Conservation (phyloP, 2,329 filamentous ascomycete genomes). For the Graphiopsis chlorocephala region DNA sequence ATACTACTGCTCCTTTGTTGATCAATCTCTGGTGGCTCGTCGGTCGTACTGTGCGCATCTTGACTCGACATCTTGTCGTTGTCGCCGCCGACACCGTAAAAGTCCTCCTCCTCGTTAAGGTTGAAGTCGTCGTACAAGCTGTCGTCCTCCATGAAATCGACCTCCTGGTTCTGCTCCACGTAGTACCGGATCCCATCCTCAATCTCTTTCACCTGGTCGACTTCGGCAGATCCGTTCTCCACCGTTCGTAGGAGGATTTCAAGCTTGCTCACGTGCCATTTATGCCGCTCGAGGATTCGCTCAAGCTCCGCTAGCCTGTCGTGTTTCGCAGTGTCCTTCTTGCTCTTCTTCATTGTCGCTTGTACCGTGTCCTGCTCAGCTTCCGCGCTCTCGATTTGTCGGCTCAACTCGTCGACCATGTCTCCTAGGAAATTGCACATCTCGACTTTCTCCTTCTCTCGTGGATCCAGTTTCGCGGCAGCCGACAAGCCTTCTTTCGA, state of each 20-base stretch:
- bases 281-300: conserved; percentile 81
- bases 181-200: conserved; percentile 95
- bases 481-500: conserved; percentile 95
- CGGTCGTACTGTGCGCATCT: conserved; percentile 87
- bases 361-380: conserved; percentile 85
- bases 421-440: conserved; percentile 78
- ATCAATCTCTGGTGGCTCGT: conserved; percentile 67
- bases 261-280: conserved; percentile 91
- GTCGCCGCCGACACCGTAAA: conserved; percentile 76
- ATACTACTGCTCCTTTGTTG: conserved; percentile 49
- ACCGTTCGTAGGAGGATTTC: conserved; percentile 86
- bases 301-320: conserved; percentile 88
- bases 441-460: conserved; percentile 91
- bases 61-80: conserved; percentile 91
- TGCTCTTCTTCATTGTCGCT: conserved; percentile 90
- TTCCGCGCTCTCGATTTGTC: conserved; percentile 88
- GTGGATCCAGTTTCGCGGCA: conserved; percentile 91
- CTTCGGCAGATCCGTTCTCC: conserved; percentile 88
- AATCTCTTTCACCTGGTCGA: conserved; percentile 79
- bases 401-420: conserved; percentile 89
- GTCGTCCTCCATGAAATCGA: conserved; percentile 92
- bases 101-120: conserved; percentile 86
- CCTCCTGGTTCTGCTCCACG: conserved; percentile 81
- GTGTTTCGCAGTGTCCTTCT: conserved; percentile 77
- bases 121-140: conserved; percentile 92